Evolutionary conservation across 2,329 filamentous ascomycete genomes (phyloP).

Genomic region (Curvularia eragrostidis): DNA sequence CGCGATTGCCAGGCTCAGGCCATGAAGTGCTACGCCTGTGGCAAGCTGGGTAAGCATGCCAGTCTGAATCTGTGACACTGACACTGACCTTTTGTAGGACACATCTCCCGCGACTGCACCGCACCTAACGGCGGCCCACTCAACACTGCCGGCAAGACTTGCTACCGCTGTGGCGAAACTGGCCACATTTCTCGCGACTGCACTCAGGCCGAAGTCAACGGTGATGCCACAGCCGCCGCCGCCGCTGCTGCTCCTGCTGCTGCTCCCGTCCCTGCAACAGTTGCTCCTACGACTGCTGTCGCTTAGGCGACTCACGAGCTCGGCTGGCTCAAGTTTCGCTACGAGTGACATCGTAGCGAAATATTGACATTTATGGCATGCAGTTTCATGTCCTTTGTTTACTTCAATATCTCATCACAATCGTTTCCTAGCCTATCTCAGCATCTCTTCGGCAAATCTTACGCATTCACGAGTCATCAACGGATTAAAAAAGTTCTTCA

Average conservation of each 20-base stretch:
- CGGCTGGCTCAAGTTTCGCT: slow-evolving; percentile 3
- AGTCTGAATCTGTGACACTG: not conserved
- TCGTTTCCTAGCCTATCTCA: slow-evolving; percentile 43
- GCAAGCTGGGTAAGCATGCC: slow-evolving; percentile 67
- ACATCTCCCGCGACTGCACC: slow-evolving; percentile 94
- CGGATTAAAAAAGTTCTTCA: slow-evolving; percentile 47
- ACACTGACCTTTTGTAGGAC: slow-evolving; percentile 57
- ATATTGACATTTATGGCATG: slow-evolving; percentile 14
- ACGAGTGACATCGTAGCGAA: slow-evolving; percentile 32
- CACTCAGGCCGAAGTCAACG: slow-evolving; percentile 71
- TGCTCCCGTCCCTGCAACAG: slow-evolving; percentile 46
- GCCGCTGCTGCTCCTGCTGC: slow-evolving; percentile 35
- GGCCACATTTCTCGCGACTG: slow-evolving; percentile 97
- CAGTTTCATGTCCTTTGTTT: slow-evolving; percentile 23
- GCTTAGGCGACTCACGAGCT: slow-evolving; percentile 34
- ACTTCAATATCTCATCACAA: slow-evolving; percentile 32
- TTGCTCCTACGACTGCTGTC: slow-evolving; percentile 51
- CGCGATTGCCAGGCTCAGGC: slow-evolving; percentile 97
- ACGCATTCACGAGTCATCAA: slow-evolving; percentile 48
- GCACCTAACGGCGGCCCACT: slow-evolving; percentile 94
- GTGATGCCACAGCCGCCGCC: slow-evolving; percentile 45
- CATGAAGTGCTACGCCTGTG: slow-evolving; percentile 98
- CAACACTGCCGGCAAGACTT: slow-evolving; percentile 96
- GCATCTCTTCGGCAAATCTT: slow-evolving; percentile 45
- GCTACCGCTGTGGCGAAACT: slow-evolving; percentile 95